Base-by-base conservation (phyloP, 2,329 filamentous ascomycete species). In the Hirsutella rhossiliensis region DNA sequence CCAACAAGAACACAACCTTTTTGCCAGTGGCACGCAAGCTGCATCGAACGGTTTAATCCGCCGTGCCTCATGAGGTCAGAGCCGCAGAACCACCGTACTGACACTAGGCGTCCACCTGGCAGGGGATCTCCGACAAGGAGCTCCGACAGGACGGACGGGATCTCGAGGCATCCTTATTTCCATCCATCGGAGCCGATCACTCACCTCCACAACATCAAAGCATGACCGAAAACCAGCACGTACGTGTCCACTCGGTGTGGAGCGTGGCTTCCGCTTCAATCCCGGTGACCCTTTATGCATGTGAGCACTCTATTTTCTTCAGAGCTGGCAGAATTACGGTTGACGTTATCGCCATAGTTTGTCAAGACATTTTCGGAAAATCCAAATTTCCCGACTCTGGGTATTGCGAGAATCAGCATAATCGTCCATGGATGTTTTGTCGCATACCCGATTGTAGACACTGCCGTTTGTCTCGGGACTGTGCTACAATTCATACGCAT, bases 211-310 rank as follows among this genome's bases (percentile, higher is more conserved):
- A 11, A 39, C 19, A 27, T 39, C 19, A 39, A 39, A 37, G 20
- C 18, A 43, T 43, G 41, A 19, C 13, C 19, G 32, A 36, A 30
- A 38, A 36, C 20, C n/a, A 29, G 19, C 41, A 43, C 32, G 32
- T 43, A 29, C 41, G 41, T 19, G 41, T 43, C 23, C 41, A 43
- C 41, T 28, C 2, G 30, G 17, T 43, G 41, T 19, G 41, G 32
- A 29, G 32, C 36, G 41, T 30, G 41, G 41, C 32, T 38, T 43
- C 27, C 31, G 17, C 20, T 43, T 43, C 27, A 4, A 28, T 27
- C 18, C 41, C 12, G 41, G 41, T 23, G 41, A 43, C 20, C 11
- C 17, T 5, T 19, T 43, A 37, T 30, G 34, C 41, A 12, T 43
- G 41, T 43, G n/a, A 37, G 41, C 7, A 31, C 11, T 17, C 17